These are phyloP conservation scores for Plasmodium knowlesi DNA, from an alignment of 169 alveolate species.

Conservation along the genomic window DNA sequence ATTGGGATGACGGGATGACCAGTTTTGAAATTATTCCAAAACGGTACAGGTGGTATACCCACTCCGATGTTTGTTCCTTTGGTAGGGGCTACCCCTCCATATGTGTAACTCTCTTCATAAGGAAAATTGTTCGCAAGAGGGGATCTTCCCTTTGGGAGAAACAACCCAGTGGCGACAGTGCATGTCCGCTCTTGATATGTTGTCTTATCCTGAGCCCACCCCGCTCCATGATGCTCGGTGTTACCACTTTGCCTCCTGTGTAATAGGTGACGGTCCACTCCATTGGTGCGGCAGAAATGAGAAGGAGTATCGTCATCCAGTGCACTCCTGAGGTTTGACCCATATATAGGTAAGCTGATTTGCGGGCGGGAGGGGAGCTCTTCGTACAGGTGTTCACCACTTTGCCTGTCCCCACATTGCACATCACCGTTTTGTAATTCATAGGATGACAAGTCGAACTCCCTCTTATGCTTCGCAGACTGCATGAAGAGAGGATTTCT, in stretches of 20 bases:
- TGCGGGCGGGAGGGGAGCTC: background rate
- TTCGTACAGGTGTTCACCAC: no score
- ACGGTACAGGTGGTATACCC: background rate
- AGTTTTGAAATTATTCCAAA: background rate
- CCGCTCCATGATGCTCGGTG: background rate
- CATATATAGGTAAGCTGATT: background rate
- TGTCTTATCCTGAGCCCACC: background rate
- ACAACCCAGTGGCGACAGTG: background rate
- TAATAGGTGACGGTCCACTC: background rate
- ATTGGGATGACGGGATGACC: background rate
- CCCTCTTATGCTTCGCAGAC: conserved; percentile 47
- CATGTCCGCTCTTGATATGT: background rate
- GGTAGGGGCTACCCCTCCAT: background rate
- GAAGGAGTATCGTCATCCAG: background rate
- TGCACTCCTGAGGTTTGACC: background rate
- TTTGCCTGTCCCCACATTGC: background rate
- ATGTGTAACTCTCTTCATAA: background rate
- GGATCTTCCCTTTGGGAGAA: background rate
- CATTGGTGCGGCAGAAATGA: background rate
- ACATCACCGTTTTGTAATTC: background rate
- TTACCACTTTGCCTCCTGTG: background rate
- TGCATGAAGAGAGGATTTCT: conserved; percentile 19
- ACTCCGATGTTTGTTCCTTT: background rate
- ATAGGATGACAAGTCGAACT: background rate
- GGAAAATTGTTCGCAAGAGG: background rate